Evolutionary conservation across 176 grass and related monocot species (phyloP), one percentile per base, ranked within the genome.

Genomic region (Carex kokanica): DNA sequence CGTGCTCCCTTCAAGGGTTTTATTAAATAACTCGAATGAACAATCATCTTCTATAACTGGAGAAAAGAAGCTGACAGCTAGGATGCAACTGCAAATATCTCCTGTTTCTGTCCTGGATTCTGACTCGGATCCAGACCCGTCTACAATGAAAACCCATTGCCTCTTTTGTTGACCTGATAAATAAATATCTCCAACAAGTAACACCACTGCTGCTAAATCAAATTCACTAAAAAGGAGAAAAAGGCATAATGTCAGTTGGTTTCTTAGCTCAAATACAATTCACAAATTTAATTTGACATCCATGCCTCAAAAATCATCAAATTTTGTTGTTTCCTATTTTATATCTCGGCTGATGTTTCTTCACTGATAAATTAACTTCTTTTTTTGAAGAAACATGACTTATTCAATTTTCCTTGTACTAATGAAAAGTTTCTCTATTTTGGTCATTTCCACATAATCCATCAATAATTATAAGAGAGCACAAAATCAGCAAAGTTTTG

Each of bases 111-210:
- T 72, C 16, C 60, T 84, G 3, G 69, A 89, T 61, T 84, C 82
- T 56, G 85, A 93, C 51, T 83, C 83, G 72, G 86, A 93, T 65
- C 89, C 92, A 86, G 89, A 93, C 70, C 89, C 95, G 84, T 95
- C 89, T 74, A 93, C 90, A 64, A 98, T 69, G 74, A 98, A 98
- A 80, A 98, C 85, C 92, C 95, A 95, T 74, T 98, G 92, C 84
- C 79, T 95, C 86, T 95, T 93, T 85, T 93, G 89, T 80, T 62
- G 79, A 74, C 80, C 70, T 54, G 82, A 95, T 84, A 88, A 78
- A 87, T 94, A 93, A 88, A 82, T 38, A 71, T 93, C 85, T 18
- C 91, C 95, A 25, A 95, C 90, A 83, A 94, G 83, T 56, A 98
- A 86, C 78, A 98, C 80, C 70, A 91, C 29, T 60, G 90, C 92